Evolutionary conservation across 148 eudicot species (phyloP).

Genomic region (Amaranthus cruentus): DNA sequence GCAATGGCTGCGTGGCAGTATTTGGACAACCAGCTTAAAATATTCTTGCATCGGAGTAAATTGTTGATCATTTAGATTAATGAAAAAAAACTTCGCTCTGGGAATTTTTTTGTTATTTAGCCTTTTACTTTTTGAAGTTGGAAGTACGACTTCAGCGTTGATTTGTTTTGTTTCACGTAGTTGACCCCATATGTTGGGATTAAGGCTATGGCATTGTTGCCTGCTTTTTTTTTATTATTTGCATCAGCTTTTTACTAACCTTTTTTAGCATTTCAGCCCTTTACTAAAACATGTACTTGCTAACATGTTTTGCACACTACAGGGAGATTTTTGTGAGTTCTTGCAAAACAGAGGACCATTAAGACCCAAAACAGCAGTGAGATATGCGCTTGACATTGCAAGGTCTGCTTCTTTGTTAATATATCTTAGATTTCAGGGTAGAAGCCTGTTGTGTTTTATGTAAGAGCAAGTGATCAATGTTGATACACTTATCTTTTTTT

Average conservation of each 20-base stretch:
- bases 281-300: background rate
- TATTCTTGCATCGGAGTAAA: background rate
- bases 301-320: slow-evolving; percentile 23
- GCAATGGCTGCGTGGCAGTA: background rate
- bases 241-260: no score
- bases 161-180: background rate
- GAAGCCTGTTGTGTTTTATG: no score
- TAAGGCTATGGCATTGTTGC: no score
- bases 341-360: slow-evolving; percentile 60
- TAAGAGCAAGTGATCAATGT: no score
- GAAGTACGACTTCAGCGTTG: no score
- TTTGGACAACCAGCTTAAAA: background rate
- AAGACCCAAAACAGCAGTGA: slow-evolving; percentile 63
- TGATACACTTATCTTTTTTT: no score
- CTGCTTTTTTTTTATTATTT: no score
- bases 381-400: slow-evolving; percentile 85
- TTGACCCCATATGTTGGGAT: background rate
- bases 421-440: no score
- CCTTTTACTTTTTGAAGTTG: no score
- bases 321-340: slow-evolving; percentile 80
- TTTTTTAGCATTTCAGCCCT: no score
- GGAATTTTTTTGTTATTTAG: no score
- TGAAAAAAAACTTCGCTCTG: background rate
- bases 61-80: background rate
- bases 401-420: slow-evolving; percentile 39